These are phyloP conservation scores for Casaregolazyma lundiana DNA, from an alignment of 1,139 yeast species.

Conservation along the genomic window DNA sequence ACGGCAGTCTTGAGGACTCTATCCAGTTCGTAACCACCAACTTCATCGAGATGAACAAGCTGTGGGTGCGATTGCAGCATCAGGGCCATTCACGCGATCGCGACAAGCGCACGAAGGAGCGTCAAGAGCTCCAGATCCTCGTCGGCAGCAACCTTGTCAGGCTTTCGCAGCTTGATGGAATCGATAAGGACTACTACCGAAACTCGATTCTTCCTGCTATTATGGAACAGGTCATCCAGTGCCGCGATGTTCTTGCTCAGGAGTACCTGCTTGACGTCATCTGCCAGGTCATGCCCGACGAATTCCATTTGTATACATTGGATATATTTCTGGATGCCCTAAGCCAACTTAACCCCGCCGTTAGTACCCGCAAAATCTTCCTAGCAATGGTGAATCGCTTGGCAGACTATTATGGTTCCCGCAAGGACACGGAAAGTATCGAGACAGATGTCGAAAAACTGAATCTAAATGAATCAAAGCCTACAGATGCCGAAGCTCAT, in stretches of 20 bases:
- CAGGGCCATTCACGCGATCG: constrained; percentile 91
- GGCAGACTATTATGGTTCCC: constrained; percentile 51
- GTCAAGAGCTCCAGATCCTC: constrained; percentile 83
- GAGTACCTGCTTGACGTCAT: constrained; percentile 84
- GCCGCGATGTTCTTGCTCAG: constrained; percentile 89
- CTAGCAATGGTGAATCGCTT: constrained; percentile 70
- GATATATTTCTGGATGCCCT: constrained; percentile 62
- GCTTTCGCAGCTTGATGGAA: constrained; percentile 78
- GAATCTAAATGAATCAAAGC: constrained; percentile 8
- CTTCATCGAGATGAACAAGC: constrained; percentile 93
- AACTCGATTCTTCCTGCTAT: constrained; percentile 68
- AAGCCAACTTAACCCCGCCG: constrained; percentile 62
- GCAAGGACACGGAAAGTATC: constrained; percentile 23
- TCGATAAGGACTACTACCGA: constrained; percentile 59
- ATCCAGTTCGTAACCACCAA: constrained; percentile 73
- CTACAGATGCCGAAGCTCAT: constrained; percentile 16
- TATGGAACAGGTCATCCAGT: constrained; percentile 87
- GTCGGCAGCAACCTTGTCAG: constrained; percentile 92
- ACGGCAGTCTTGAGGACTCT: constrained; percentile 56
- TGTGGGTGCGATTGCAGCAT: constrained; percentile 95
- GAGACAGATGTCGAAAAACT: constrained; percentile 5
- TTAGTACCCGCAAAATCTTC: constrained; percentile 63
- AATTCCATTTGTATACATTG: constrained; percentile 76
- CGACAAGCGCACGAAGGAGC: constrained; percentile 66
- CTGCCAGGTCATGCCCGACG: constrained; percentile 92